Conservation (phyloP, 1,284 basidiomycete species). For the Takashimella koratensis region DNA sequence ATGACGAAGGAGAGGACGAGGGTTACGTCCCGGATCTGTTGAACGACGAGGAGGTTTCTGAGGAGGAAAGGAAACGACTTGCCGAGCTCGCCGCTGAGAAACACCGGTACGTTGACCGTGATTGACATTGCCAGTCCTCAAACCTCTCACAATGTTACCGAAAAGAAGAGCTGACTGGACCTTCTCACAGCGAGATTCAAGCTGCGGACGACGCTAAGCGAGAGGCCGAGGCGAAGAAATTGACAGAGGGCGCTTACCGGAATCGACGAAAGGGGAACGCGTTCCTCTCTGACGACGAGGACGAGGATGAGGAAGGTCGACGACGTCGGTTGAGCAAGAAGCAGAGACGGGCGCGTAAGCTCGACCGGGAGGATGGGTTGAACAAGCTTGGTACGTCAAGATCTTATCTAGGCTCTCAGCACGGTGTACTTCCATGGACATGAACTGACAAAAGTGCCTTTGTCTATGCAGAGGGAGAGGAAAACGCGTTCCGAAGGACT, state of each 20-base stretch:
- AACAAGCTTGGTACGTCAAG: conserved; percentile 26
- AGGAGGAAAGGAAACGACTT: conserved; percentile 23
- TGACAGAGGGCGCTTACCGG: conserved; percentile 35
- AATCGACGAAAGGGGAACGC: conserved; percentile 29
- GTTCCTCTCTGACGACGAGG: conserved; percentile 34
- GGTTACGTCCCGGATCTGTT: conserved; percentile 35
- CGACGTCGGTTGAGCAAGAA: conserved; percentile 21
- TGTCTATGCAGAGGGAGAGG: conserved; percentile 22
- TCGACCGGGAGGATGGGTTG: conserved; percentile 30
- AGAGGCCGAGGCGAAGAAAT: conserved; percentile 34
- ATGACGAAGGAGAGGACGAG: conserved; percentile 28
- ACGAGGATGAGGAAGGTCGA: conserved; percentile 25
- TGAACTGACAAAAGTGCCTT: not conserved
- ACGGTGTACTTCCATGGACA: not conserved
- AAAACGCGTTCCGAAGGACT: conserved; percentile 24
- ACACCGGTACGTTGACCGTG: conserved; percentile 23
- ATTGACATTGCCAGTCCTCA: not conserved
- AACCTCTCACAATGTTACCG: too few species aligned
- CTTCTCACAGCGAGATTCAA: conserved; percentile 25
- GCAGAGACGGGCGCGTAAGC: conserved; percentile 21
- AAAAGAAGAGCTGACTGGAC: not conserved
- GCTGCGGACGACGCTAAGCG: conserved; percentile 34
- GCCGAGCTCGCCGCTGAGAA: conserved; percentile 33
- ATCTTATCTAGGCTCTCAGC: not conserved
- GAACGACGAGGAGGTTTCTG: conserved; percentile 31